These are phyloP conservation scores for Quercus robur DNA, from an alignment of 306 rosid genomes.

Conservation along the genomic window DNA sequence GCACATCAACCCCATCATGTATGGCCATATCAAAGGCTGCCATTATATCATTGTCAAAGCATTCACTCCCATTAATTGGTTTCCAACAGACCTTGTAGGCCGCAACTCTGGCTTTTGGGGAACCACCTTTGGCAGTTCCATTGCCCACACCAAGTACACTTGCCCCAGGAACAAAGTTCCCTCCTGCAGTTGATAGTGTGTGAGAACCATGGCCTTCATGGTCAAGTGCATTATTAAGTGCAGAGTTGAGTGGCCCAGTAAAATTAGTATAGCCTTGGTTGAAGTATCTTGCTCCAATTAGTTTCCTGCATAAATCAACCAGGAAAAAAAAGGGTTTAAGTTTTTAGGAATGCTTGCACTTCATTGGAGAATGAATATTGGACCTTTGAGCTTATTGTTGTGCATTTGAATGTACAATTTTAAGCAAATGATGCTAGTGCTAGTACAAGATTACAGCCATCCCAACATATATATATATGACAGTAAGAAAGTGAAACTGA, in stretches of 20 bases:
- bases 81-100: constrained; percentile 81
- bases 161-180: constrained; percentile 49
- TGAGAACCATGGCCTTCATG: constrained; percentile 70
- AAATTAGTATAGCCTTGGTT: constrained; percentile 40
- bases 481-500: no score
- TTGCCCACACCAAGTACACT: constrained; percentile 48
- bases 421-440: no score
- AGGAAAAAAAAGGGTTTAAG: not conserved
- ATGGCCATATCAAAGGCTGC: constrained; percentile 65
- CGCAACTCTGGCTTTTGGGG: constrained; percentile 67
- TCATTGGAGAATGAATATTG: no score
- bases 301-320: constrained; percentile 43
- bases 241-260: not conserved
- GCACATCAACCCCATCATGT: constrained; percentile 65
- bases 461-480: no score
- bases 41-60: constrained; percentile 60
- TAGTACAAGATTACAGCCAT: no score
- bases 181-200: constrained; percentile 73
- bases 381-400: no score
- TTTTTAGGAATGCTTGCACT: no score
- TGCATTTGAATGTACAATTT: no score
- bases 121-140: constrained; percentile 82
- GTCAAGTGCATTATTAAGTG: constrained; percentile 36
- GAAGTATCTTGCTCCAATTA: constrained; percentile 79
- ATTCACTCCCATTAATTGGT: constrained; percentile 3